Conservation (phyloP, 108 stramenopile genomes). For the Nitzschia palea region DNA sequence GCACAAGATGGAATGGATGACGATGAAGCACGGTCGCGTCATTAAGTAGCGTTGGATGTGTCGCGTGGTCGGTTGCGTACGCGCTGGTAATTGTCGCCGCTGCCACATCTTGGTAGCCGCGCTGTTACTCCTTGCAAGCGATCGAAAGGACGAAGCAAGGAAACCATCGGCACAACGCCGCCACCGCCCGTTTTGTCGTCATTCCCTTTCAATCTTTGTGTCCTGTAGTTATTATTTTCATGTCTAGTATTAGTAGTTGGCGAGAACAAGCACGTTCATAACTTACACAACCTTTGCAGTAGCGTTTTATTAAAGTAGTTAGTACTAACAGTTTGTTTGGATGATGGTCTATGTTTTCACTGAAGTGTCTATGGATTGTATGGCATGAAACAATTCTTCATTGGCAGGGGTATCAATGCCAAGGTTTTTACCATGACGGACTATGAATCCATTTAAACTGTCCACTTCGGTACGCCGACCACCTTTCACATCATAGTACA, state of each 20-base stretch:
- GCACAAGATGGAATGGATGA: background rate
- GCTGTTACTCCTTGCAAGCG: constrained; percentile 48
- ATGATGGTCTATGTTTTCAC: constrained; percentile 7
- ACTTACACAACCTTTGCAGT: too few relatives aligned
- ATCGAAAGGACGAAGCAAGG: constrained; percentile 47
- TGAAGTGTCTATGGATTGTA: too few relatives aligned
- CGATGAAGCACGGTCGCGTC: constrained; percentile 65
- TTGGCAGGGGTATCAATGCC: constrained; percentile 52
- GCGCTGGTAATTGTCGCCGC: constrained; percentile 85
- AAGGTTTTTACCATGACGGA: constrained; percentile 38
- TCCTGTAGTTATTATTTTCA: constrained; percentile 2
- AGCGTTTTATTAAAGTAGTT: too few relatives aligned
- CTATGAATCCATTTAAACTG: constrained; percentile 70
- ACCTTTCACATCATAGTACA: constrained; percentile 57
- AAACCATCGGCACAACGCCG: constrained; percentile 67
- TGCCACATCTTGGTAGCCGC: constrained; percentile 33
- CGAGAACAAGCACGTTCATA: too few relatives aligned
- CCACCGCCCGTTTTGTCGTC: constrained; percentile 41
- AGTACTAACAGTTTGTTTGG: too few relatives aligned
- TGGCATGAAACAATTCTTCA: constrained; percentile 29
- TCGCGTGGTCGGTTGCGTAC: constrained; percentile 75
- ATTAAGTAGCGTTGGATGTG: constrained; percentile 89
- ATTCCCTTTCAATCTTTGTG: background rate
- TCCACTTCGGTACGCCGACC: constrained; percentile 58
- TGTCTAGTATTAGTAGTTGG: too few relatives aligned